phyloP scores from a whole-genome alignment of 352 stramenopile species.

The Globisporangium nodosum region DNA sequence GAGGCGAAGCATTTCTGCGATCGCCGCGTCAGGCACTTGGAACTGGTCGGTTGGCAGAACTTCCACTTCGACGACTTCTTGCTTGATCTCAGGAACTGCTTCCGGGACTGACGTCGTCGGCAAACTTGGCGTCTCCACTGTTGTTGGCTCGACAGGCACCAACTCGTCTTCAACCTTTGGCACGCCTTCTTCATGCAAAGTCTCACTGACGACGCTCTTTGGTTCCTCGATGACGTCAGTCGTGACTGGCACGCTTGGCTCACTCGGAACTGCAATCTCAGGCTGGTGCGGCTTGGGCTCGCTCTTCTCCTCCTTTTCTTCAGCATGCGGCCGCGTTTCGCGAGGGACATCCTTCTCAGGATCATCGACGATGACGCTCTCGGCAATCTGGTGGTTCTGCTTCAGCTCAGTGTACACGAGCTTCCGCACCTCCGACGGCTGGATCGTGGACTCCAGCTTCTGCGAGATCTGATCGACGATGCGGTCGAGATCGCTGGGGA shows the following conservation, averaged over 20 bases:
- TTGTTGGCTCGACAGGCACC: neutral
- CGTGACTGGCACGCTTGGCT: neutral
- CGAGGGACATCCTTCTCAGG: too few species aligned
- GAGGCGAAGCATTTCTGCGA: slow-evolving; percentile 10
- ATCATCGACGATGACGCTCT: neutral
- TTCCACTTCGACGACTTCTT: slow-evolving; percentile 5
- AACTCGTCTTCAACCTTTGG: neutral
- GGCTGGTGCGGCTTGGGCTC: neutral
- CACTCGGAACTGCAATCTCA: neutral
- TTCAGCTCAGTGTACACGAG: slow-evolving; percentile 16
- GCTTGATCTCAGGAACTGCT: neutral
- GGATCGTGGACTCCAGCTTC: slow-evolving; percentile 11
- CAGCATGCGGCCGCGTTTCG: neutral
- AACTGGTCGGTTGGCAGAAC: slow-evolving; percentile 5
- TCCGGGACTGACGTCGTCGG: neutral
- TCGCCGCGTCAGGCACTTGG: slow-evolving; percentile 1
- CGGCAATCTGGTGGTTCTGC: slow-evolving; percentile 9
- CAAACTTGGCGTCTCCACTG: neutral
- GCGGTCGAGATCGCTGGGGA: slow-evolving; percentile 14
- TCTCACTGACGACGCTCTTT: neutral
- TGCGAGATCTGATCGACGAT: slow-evolving; percentile 19
- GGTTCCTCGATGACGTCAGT: neutral
- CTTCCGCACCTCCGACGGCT: slow-evolving; percentile 14
- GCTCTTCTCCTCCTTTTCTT: neutral
- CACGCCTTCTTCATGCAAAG: neutral